These are phyloP conservation scores for Breviolum minutum DNA, from an alignment of 73 alveolate species.

Conservation along the genomic window DNA sequence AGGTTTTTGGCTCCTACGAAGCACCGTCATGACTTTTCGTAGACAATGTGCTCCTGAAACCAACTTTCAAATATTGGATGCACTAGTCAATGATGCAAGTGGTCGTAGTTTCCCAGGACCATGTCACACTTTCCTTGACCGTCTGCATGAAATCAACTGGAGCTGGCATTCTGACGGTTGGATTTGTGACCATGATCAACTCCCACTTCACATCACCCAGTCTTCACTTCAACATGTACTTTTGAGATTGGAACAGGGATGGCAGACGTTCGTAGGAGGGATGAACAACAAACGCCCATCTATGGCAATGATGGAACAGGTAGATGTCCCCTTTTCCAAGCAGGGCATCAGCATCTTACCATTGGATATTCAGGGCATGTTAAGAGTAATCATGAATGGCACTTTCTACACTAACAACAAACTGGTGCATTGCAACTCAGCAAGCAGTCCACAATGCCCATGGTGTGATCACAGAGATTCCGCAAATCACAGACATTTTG, in stretches of 20 bases:
- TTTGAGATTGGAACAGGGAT: neutral
- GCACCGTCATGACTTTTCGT: neutral
- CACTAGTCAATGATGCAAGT: neutral
- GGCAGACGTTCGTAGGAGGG: neutral
- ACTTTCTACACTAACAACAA: neutral
- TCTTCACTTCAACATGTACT: neutral
- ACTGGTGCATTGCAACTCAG: neutral
- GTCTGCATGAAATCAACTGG: neutral
- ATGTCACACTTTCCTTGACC: neutral
- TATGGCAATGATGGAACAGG: neutral
- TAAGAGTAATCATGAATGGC: neutral
- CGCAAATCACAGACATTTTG: neutral
- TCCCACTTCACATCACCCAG: neutral
- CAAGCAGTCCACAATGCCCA: neutral
- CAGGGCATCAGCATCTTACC: neutral
- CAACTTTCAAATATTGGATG: neutral
- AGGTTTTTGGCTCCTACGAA: neutral
- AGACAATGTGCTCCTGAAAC: neutral
- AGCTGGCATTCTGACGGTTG: neutral
- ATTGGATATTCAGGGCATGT: neutral
- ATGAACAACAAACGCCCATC: neutral
- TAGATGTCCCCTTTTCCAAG: neutral
- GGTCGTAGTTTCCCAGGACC: neutral
- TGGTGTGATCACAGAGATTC: neutral
- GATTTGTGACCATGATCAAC: neutral